Evolutionary conservation across 1,284 basidiomycete genomes (phyloP).

Genomic region (Irpex rosettiformis): DNA sequence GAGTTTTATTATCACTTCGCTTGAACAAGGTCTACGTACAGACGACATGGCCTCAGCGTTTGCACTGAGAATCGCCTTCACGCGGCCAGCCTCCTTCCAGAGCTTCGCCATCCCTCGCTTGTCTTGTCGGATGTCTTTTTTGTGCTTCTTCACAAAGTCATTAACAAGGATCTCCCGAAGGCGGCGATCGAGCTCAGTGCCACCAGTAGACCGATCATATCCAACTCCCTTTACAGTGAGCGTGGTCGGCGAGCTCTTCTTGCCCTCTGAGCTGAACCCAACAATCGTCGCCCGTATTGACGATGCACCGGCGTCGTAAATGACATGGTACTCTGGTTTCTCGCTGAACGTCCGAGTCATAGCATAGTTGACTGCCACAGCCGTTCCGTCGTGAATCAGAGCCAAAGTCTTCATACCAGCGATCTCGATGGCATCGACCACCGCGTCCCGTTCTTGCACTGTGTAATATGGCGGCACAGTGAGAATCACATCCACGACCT

Average conservation of each 20-base stretch:
- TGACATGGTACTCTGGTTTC: constrained; percentile 80
- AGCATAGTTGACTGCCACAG: constrained; percentile 92
- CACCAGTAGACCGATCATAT: constrained; percentile 77
- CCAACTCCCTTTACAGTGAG: constrained; percentile 80
- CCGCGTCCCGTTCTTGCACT: constrained; percentile 84
- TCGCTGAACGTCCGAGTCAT: constrained; percentile 87
- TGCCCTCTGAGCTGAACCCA: constrained; percentile 60
- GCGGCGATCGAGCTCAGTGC: constrained; percentile 81
- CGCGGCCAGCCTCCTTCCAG: constrained; percentile 88
- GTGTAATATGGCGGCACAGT: constrained; percentile 87
- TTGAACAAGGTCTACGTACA: constrained; percentile 36
- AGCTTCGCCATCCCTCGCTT: constrained; percentile 89
- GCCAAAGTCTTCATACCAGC: constrained; percentile 83
- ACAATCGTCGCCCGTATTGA: constrained; percentile 87
- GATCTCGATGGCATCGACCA: constrained; percentile 89
- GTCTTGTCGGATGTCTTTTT: constrained; percentile 66
- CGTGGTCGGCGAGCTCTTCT: constrained; percentile 48
- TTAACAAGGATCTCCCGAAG: constrained; percentile 80
- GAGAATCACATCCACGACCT: constrained; percentile 77
- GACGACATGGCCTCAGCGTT: constrained; percentile 77
- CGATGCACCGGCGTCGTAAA: constrained; percentile 93
- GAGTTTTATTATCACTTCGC: background rate
- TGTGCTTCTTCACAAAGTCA: constrained; percentile 70
- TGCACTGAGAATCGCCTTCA: constrained; percentile 93
- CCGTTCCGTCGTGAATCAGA: constrained; percentile 91